phyloP scores from a whole-genome alignment of 2,329 filamentous ascomycete genomes.

The Penicillium palitans region DNA sequence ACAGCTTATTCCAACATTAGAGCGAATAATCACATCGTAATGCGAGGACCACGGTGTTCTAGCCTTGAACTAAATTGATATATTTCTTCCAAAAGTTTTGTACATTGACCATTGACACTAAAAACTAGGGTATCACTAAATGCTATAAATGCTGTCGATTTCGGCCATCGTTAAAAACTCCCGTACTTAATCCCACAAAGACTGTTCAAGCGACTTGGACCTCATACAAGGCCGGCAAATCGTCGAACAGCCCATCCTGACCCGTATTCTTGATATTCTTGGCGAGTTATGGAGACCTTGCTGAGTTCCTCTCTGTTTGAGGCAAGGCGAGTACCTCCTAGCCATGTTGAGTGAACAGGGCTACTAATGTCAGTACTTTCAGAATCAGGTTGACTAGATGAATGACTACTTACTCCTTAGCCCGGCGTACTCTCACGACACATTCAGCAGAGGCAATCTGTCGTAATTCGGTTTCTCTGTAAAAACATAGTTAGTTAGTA shows the following conservation, averaged over 20 bases:
- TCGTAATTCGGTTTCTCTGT: conserved; percentile 66
- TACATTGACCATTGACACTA: conserved; percentile 8
- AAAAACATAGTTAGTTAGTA: conserved; percentile 21
- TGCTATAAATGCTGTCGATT: conserved; percentile 14
- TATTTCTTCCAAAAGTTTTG: neutral
- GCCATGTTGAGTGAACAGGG: conserved; percentile 79
- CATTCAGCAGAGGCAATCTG: conserved; percentile 74
- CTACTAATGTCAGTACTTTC: conserved; percentile 30
- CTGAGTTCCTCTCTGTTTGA: conserved; percentile 64
- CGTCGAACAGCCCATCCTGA: conserved; percentile 70
- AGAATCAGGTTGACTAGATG: neutral
- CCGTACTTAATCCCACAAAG: conserved; percentile 2
- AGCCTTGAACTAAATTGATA: neutral
- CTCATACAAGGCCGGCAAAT: conserved; percentile 54
- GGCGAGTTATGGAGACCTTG: conserved; percentile 73
- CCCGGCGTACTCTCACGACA: conserved; percentile 69
- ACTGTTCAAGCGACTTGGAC: neutral
- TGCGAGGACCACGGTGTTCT: neutral
- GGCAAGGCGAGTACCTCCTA: conserved; percentile 77
- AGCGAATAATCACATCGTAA: conserved; percentile 13
- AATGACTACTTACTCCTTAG: conserved; percentile 55
- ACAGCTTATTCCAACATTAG: neutral
- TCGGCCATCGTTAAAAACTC: conserved; percentile 8
- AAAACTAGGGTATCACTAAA: conserved; percentile 29
- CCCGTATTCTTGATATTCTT: conserved; percentile 88